Base-by-base conservation (phyloP, 305 asterid species). In the Nicotiana rustica region DNA sequence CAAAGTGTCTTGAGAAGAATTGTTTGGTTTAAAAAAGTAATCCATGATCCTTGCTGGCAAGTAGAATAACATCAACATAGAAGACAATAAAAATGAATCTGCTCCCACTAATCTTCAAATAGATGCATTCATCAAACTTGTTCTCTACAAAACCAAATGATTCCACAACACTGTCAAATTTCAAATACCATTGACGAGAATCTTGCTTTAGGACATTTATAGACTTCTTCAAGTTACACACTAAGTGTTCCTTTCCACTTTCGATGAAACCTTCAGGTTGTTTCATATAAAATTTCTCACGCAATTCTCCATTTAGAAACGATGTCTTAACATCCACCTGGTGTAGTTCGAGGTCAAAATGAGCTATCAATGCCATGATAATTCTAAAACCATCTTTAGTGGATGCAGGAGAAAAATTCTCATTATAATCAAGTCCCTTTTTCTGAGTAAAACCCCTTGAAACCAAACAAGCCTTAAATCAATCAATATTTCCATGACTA, bases 321-420 rank as follows among this genome's bases (percentile, higher is more conserved):
- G 2, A 0, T 2, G 8, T 79, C 35, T 79, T 67, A 2, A 44
- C 59, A 69, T 84, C 61, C 15, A 79, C 79, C 19, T 79, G 69
- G 64, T 79, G 77, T 17, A 84, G 66, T 29, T 84, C 77, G 5
- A 83, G 31, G 49, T 69, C 81, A 79, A 79, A 83, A 14, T 79
- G 83, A 15, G 81, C 52, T 2, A 71, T 60, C 7, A 77, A 31
- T 0, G 36, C 82, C 69, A 64, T 65, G 7, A 82, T 15, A 19
- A 83, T 64, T 62, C 49, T 66, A 3, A 79, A 79, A 12, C 73
- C n/a, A 67, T 80, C 41, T 14, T 70, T 80, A 6, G 19, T 38
- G 0, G 70, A 84, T 5, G 81, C 41, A 2, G 3, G 71, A 47
- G 66, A 84, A 29, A 80, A 71, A 0, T 29, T 84, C 8, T 80